Evolutionary conservation across 805 yeast genomes (phyloP), one percentile per base, ranked within the genome.

Genomic region (Ogataea polymorpha): DNA sequence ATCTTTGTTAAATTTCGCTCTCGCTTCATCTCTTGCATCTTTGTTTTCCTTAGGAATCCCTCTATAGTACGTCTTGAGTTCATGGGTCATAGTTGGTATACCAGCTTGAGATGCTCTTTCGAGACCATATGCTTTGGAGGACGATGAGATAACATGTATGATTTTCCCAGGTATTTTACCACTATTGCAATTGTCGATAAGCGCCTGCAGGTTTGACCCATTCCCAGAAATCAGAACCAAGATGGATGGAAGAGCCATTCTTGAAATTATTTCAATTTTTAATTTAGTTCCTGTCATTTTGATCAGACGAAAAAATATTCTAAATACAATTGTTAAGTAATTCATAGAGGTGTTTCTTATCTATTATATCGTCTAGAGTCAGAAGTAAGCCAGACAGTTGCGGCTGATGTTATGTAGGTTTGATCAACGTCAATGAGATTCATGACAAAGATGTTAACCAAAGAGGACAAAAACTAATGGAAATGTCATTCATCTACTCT

Each of bases 181-280:
- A 12, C 56, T 62, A 3, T 53, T 50, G 27, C 70, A 62, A 1
- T 91, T 86, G 61, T 93, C 96, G 24, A 93, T 88, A 28, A 93
- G 69, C 0, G 99, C 98, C 62, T 93, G 99, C 28, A 93, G 69
- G 58, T 93, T 93, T n/a, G 97, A 80, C 2, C 99, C 99, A 21
- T 84, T 82, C 0, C 99, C 99, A 0, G 98, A 90, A 16, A 93
- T 93, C 27, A 93, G 75, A 0, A 93, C 97, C 9, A 85, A 69
- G 42, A 85, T 77, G 10, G 53, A 53, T 5, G 61, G 53, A n/a
- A n/a, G 23, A 31, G 24, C 23, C 33, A 31, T 31, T 20, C 9
- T 3, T 20, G 21, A 20, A 20, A 20, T 1, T 6, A 31, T n/a
- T 12, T 31, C n/a, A 13, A 17, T 31, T 17, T 18, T 31, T 35